Percentiles rank a stretch among this genome's conserved stretches.
These are phyloP conservation scores for Pleurotus ostreatus DNA, from an alignment of 768 basidiomycete species.

Conservation along the genomic window DNA sequence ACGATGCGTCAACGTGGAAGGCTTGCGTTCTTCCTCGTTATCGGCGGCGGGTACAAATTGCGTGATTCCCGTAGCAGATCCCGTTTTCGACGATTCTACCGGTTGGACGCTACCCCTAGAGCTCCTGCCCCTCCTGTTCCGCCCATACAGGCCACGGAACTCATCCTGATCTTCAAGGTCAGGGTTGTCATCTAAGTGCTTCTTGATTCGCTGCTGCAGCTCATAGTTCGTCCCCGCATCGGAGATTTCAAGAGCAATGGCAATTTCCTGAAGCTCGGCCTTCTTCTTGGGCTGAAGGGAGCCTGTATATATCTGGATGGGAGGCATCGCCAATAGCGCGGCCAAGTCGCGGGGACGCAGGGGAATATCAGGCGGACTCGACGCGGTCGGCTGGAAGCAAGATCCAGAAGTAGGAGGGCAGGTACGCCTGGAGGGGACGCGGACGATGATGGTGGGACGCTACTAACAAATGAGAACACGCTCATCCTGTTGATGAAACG, in stretches of 20 bases:
- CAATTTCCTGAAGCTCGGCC: slow-evolving; percentile 60
- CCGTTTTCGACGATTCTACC: slow-evolving; percentile 11
- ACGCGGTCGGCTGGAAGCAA: not conserved
- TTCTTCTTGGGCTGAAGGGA: slow-evolving; percentile 65
- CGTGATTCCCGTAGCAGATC: not conserved
- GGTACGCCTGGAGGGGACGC: not conserved
- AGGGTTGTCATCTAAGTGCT: slow-evolving; percentile 55
- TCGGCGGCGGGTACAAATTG: slow-evolving; percentile 10
- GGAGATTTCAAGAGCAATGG: slow-evolving; percentile 45
- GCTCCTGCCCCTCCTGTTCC: slow-evolving; percentile 33
- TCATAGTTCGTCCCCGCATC: slow-evolving; percentile 63
- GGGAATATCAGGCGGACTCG: slow-evolving; percentile 32
- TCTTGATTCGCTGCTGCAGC: slow-evolving; percentile 56
- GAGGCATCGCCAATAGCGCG: slow-evolving; percentile 8
- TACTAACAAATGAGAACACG: slow-evolving; percentile 20
- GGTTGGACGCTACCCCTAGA: slow-evolving; percentile 29
- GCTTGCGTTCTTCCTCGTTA: not conserved
- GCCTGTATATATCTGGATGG: slow-evolving; percentile 28
- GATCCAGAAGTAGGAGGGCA: not conserved
- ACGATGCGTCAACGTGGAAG: not conserved
- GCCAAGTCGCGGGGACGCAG: slow-evolving; percentile 20
- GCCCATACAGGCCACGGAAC: slow-evolving; percentile 53
- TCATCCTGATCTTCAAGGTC: slow-evolving; percentile 51
- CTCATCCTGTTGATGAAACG: not conserved
- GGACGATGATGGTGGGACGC: slow-evolving; percentile 21